phyloP scores from a whole-genome alignment of 2,329 filamentous ascomycete species.

The Aureobasidium sp. region DNA sequence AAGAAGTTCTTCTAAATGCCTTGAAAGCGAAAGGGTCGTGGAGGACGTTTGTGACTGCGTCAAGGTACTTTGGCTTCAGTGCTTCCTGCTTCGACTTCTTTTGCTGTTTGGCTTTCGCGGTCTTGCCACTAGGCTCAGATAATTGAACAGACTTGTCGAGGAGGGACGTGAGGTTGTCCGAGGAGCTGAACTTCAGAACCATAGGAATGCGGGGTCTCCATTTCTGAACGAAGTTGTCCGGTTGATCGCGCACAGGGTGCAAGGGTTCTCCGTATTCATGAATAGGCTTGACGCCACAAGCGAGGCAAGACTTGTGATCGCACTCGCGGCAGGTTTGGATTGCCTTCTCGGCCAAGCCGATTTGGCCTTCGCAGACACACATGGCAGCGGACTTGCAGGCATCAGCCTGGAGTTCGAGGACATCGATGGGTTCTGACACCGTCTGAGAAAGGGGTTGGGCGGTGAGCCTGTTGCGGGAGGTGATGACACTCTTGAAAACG shows the following conservation, averaged over 20 bases:
- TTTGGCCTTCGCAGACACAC: slow-evolving; percentile 51
- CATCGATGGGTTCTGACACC: neutral
- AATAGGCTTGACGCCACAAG: slow-evolving; percentile 46
- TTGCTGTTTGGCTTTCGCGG: too few species aligned
- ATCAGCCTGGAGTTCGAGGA: neutral
- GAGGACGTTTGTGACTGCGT: slow-evolving; percentile 25
- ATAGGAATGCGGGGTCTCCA: slow-evolving; percentile 37
- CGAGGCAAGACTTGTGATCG: slow-evolving; percentile 44
- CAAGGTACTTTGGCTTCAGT: slow-evolving; percentile 18
- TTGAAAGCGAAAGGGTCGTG: slow-evolving; percentile 27
- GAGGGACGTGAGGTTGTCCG: neutral
- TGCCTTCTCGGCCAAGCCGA: slow-evolving; percentile 25
- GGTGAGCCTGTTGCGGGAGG: neutral
- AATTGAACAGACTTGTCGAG: neutral
- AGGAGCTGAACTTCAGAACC: slow-evolving; percentile 14
- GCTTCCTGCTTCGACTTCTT: too few species aligned
- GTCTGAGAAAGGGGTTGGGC: neutral
- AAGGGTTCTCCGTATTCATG: slow-evolving; percentile 32
- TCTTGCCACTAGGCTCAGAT: neutral
- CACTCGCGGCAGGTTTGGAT: slow-evolving; percentile 45
- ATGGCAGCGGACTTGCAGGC: slow-evolving; percentile 16
- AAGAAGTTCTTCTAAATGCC: slow-evolving; percentile 22
- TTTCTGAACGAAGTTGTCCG: slow-evolving; percentile 35
- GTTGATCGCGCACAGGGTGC: slow-evolving; percentile 25
- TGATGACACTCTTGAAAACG: neutral